Evolutionary conservation across 2,329 filamentous ascomycete species (phyloP), one percentile per base, ranked within the genome.

Genomic region (Setomelanomma holmii): DNA sequence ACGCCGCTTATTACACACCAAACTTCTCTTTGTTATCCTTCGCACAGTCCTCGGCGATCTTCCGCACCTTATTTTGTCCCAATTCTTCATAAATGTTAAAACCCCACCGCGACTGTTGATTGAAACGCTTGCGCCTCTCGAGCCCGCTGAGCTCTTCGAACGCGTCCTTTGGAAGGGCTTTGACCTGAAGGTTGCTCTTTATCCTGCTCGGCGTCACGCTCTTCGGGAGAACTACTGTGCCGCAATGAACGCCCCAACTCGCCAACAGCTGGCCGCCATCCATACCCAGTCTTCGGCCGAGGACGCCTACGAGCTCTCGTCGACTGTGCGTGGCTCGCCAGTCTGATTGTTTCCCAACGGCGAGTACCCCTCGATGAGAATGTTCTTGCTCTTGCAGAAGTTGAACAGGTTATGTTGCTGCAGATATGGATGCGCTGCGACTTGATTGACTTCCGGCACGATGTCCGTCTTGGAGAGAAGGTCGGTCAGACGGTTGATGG

Each of bases 221-320:
- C 82, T 96, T 96, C 60, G 91, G 90, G 66, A 96, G 89, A 43
- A 96, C 90, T 56, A 86, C 89, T 79, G 88, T 91, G 53, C 88
- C 90, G 72, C 90, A 86, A 71, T 89, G 85, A 51, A 93, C 77
- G 56, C 90, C 90, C 90, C 90, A 96, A 61, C 85, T 80, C 59
- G 95, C 78, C 64, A 93, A 78, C 50, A 91, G 82, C 80, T 95
- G 89, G 78, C 91, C 87, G 16, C 83, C 80, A 16, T 86, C 85
- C 79, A 86, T 85, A 66, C 82, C 82, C 75, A 89, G 86, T 21
- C 56, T 48, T 24, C 39, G 51, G 3, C 61, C 49, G 1, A 67
- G 7, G 0, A 56, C 54, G 42, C 58, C 55, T 7, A 67, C 64
- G 2, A 66, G 38, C 3, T 49, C 40, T 65, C 61, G 20, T 86